Evolutionary conservation across 129 eudicot species (phyloP).

Genomic region (Centrapalus pauciflorus): DNA sequence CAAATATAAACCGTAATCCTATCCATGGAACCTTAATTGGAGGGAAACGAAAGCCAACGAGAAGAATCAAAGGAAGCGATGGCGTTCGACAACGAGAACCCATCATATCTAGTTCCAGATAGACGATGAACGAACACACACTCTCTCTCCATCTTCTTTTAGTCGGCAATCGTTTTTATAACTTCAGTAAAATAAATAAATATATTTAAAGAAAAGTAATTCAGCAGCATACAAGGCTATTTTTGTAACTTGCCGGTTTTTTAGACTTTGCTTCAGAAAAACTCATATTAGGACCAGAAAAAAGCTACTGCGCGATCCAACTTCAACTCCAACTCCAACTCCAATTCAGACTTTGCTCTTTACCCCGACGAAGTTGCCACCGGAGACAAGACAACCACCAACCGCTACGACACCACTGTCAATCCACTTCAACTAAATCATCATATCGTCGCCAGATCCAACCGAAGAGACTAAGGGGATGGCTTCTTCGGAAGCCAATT

Average conservation of each 20-base stretch:
- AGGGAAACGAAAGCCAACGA: too few species aligned
- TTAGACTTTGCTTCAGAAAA: constrained; percentile 9
- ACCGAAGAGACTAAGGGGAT: constrained; percentile 34
- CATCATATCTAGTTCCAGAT: too few species aligned
- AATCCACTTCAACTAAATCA: constrained; percentile 5
- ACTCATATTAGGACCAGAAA: constrained; percentile 11
- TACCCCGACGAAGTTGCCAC: constrained; percentile 24
- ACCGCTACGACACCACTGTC: background rate
- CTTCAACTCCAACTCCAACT: constrained; percentile 5
- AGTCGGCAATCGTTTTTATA: too few species aligned
- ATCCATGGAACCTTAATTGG: too few species aligned
- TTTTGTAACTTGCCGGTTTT: background rate
- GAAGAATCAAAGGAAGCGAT: too few species aligned
- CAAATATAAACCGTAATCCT: too few species aligned
- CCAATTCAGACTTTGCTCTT: background rate
- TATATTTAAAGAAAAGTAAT: background rate
- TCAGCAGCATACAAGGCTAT: background rate
- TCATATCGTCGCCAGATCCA: constrained; percentile 25
- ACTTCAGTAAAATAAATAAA: too few species aligned
- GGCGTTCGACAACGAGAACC: too few species aligned
- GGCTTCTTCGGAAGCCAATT: constrained; percentile 93
- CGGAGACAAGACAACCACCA: constrained; percentile 10
- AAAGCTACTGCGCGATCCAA: constrained; percentile 20
- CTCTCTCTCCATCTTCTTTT: too few species aligned
- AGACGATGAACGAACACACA: too few species aligned